Conservation (phyloP, 2,329 filamentous ascomycete genomes). For the Botryotinia calthae region DNA sequence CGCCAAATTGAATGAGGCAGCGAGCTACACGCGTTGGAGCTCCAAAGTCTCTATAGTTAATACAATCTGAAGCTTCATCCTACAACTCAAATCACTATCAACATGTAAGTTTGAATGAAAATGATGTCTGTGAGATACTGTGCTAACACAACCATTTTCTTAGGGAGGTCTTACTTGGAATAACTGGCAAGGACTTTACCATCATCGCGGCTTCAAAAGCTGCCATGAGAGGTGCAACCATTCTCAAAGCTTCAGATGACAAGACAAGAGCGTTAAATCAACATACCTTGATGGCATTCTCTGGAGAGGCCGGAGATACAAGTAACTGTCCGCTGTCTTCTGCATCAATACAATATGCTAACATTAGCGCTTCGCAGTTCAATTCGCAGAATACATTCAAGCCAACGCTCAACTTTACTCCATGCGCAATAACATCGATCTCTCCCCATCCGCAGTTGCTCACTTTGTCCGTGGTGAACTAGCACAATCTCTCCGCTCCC, state of each 20-base stretch:
- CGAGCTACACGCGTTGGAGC: slow-evolving; percentile 36
- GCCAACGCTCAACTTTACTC: slow-evolving; percentile 97
- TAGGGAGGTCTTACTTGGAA: slow-evolving; percentile 97
- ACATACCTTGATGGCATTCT: slow-evolving; percentile 92
- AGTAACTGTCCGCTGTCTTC: slow-evolving; percentile 50
- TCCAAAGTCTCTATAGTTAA: slow-evolving; percentile 26
- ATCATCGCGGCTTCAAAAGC: slow-evolving; percentile 97
- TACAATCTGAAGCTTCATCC: slow-evolving; percentile 29
- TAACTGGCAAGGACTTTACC: slow-evolving; percentile 99
- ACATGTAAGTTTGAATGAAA: slow-evolving; percentile 29
- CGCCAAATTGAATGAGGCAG: slow-evolving; percentile 31
- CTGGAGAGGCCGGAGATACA: slow-evolving; percentile 94
- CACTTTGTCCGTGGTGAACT: slow-evolving; percentile 94
- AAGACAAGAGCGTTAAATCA: slow-evolving; percentile 93
- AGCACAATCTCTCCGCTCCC: slow-evolving; percentile 82
- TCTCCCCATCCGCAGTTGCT: slow-evolving; percentile 84
- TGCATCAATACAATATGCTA: slow-evolving; percentile 17
- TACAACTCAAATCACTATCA: slow-evolving; percentile 30
- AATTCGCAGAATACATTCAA: slow-evolving; percentile 99
- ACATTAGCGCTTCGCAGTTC: slow-evolving; percentile 56
- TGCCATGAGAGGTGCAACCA: slow-evolving; percentile 93
- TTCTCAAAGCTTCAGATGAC: slow-evolving; percentile 93
- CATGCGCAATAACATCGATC: slow-evolving; percentile 94
- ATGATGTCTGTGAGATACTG: neutral
- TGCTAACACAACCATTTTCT: slow-evolving; percentile 23